Base-by-base conservation (phyloP, 257 asterid species). In the Nicotiana noctiflora region DNA sequence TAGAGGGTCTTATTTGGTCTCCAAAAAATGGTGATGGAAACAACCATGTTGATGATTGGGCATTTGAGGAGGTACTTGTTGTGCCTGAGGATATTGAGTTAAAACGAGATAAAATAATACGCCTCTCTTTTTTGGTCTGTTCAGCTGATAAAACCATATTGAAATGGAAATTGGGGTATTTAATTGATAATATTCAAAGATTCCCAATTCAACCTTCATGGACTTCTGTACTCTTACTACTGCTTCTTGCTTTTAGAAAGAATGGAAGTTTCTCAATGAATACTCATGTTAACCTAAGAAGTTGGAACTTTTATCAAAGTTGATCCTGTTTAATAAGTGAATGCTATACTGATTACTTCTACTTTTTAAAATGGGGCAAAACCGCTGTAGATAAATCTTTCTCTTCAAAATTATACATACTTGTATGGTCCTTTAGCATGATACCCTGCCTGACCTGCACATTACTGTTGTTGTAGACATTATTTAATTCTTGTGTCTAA, bases 1-100 rank as follows among this genome's bases (percentile, higher is more conserved):
- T 96, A 72, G 98, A 96, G 89, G 98, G 99, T 83, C 74, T 96
- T 29, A 91, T 96, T 75, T 96, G 99, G 99, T 95, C 98, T 75
- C 97, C 98, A 59, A 92, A 88, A 90, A 83, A 88, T 52, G 86
- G 93, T 27, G 95, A 93, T 75, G 90, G 88, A 86, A 87, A 86
- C 72, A 91, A 89, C 85, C 96, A 91, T 84, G 88, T 83, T 84
- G 99, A 92, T 83, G 97, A 93, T 72, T 95, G 99, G 99, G 95
- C 97, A 81, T 93, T 91, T 84, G 99, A 95, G 88, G 99, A 95
- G 98, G 99, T 95, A 80, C 79, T 79, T 81, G 63, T 6, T 21
- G 59, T 70, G 37, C 77, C 27, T 6, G 57, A 70, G 13, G 56
- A 40, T 70, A 37, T 37, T 67, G 76, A 44, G 57, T 70, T 70